Percentiles rank a stretch among this genome's conserved stretches.
Evolutionary conservation across 2,329 filamentous ascomycete genomes (phyloP).

Genomic region (Alternaria sp.): DNA sequence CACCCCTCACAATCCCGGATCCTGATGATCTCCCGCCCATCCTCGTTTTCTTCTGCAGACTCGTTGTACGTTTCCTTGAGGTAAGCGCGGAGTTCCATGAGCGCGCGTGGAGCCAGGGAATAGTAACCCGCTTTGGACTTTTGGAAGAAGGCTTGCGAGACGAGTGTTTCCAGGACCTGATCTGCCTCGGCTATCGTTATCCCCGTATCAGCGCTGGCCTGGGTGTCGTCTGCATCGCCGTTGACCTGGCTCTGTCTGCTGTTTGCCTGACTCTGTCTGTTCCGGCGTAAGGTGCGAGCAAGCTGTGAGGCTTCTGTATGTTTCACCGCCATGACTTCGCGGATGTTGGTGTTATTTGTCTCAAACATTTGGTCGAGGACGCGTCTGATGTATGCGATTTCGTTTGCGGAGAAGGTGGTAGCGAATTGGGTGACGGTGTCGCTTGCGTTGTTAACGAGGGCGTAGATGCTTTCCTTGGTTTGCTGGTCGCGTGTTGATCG

Average conservation of each 20-base stretch:
- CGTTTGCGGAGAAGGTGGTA: constrained; percentile 78
- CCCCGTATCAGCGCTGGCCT: constrained; percentile 51
- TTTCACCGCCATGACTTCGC: constrained; percentile 83
- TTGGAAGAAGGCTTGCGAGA: constrained; percentile 85
- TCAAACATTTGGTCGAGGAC: constrained; percentile 93
- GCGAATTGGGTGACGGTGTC: constrained; percentile 87
- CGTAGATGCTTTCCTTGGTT: constrained; percentile 72
- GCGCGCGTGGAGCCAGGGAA: constrained; percentile 73
- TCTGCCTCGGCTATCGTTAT: constrained; percentile 83
- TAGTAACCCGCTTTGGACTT: constrained; percentile 75
- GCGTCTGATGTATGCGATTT: constrained; percentile 88
- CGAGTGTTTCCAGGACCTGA: constrained; percentile 69
- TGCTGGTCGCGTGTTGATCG: constrained; percentile 73
- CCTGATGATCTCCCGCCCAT: constrained; percentile 58
- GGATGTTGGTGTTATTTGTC: constrained; percentile 77
- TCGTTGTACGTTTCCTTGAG: constrained; percentile 92
- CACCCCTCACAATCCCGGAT: constrained; percentile 91
- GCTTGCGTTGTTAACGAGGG: constrained; percentile 85
- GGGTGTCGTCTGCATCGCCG: constrained; percentile 45
- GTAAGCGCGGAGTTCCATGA: constrained; percentile 87
- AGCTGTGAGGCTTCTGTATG: constrained; percentile 80
- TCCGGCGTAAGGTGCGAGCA: constrained; percentile 51
- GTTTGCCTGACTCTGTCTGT: constrained; percentile 36
- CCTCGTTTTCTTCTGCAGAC: constrained; percentile 59
- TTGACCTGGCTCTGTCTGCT: constrained; percentile 35